Conservation (phyloP, 257 asterid species). For the Verbena officinalis region DNA sequence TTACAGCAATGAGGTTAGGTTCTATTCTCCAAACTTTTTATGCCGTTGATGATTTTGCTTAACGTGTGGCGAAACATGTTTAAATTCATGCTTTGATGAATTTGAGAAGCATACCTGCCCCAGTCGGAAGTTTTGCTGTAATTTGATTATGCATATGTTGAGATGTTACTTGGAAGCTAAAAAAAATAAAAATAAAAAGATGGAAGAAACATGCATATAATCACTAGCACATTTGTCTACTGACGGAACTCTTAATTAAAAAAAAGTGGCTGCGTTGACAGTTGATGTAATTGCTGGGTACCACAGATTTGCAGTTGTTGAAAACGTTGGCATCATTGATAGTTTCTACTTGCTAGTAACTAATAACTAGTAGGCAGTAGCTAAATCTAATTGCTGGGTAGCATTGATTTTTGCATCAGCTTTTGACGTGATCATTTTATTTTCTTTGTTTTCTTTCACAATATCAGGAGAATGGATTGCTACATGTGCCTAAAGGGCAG, state of each 20-base stretch:
- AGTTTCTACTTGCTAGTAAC: neutral
- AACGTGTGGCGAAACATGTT: neutral
- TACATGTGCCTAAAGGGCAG: constrained; percentile 74
- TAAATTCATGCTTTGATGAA: neutral
- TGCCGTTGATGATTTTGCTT: neutral
- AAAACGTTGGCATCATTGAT: neutral
- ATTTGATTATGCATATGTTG: neutral
- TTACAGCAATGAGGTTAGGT: constrained; percentile 64
- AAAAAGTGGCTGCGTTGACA: neutral
- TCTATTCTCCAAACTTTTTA: neutral
- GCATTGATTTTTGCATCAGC: neutral
- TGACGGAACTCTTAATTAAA: neutral
- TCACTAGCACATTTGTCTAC: neutral
- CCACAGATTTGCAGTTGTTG: neutral
- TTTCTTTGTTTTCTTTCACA: neutral
- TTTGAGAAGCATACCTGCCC: neutral
- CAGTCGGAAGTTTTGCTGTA: neutral
- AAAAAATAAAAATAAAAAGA: neutral
- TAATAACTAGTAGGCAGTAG: too few species aligned
- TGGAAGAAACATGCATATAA: neutral
- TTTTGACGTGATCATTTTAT: constrained; percentile 5
- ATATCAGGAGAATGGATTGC: constrained; percentile 67
- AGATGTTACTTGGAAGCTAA: neutral
- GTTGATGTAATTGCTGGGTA: neutral
- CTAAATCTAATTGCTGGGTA: neutral